phyloP scores from a whole-genome alignment of 2,329 filamentous ascomycete genomes.

The Tolypocladium endophyticum region DNA sequence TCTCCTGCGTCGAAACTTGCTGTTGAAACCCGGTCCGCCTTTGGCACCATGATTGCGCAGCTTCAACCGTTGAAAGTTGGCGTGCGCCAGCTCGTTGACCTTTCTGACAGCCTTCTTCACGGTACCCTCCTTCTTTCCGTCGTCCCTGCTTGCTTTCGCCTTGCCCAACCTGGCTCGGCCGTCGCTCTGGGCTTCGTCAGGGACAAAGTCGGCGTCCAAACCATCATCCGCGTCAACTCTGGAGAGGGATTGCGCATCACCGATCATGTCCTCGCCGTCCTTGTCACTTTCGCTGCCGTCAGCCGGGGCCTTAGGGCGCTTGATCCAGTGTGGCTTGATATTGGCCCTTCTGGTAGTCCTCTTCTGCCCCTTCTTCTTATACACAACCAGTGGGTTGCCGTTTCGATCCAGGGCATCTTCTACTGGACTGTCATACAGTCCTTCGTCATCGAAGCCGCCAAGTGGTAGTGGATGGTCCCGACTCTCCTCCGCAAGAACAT shows the following conservation, averaged over 20 bases:
- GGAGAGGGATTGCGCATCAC: conserved; percentile 15
- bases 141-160: conserved; percentile 13
- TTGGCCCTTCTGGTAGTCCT: conserved; percentile 61
- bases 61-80: conserved; percentile 58
- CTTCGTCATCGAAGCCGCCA: conserved; percentile 55
- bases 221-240: conserved; percentile 8
- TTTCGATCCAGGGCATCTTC: conserved; percentile 43
- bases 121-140: conserved; percentile 26
- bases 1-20: conserved; percentile 44
- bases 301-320: conserved; percentile 29
- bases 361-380: conserved; percentile 80
- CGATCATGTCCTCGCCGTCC: conserved; percentile 22
- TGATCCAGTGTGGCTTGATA: conserved; percentile 43
- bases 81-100: conserved; percentile 52
- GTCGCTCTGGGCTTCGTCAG: neutral
- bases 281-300: conserved; percentile 17
- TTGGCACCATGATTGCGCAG: conserved; percentile 52
- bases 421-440: conserved; percentile 41
- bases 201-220: neutral
- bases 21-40: conserved; percentile 46
- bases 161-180: neutral
- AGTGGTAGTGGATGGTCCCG: conserved; percentile 33
- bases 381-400: conserved; percentile 50
- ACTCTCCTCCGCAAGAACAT: conserved; percentile 32
- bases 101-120: conserved; percentile 46